These are phyloP conservation scores for Eurotiales sp. DNA, from an alignment of 2,329 filamentous ascomycete species.

Conservation along the genomic window DNA sequence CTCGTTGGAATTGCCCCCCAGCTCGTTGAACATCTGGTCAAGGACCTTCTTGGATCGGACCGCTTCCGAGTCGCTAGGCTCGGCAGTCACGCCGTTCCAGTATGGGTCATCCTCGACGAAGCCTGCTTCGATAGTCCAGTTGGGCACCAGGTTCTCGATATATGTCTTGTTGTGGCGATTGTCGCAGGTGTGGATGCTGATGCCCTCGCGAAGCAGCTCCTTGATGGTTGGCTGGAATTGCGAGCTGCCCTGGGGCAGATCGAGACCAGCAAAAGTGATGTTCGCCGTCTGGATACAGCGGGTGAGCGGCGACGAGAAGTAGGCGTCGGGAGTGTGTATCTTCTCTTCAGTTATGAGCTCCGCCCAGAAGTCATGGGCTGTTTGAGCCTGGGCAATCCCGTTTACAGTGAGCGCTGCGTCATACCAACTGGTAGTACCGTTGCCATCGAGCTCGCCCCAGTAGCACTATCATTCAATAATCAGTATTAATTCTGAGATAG, in stretches of 20 bases:
- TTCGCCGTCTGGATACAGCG: conserved; percentile 55
- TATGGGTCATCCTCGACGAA: conserved; percentile 54
- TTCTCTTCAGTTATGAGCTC: conserved; percentile 39
- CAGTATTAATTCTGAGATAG: background rate
- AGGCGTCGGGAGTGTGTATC: conserved; percentile 53
- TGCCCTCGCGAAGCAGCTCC: conserved; percentile 55
- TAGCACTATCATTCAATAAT: conserved; percentile 42
- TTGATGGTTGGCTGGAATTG: conserved; percentile 53
- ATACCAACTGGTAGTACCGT: conserved; percentile 52
- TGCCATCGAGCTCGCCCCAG: conserved; percentile 56
- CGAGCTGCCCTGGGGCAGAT: conserved; percentile 36
- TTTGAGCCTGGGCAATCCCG: conserved; percentile 50
- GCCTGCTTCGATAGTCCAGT: conserved; percentile 48
- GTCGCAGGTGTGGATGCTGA: conserved; percentile 60
- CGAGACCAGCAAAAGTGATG: conserved; percentile 48
- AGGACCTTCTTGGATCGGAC: conserved; percentile 42
- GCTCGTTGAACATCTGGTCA: conserved; percentile 47
- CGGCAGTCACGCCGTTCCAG: conserved; percentile 49
- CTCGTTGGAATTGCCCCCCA: conserved; percentile 13
- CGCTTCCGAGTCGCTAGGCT: conserved; percentile 48
- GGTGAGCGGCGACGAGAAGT: conserved; percentile 55
- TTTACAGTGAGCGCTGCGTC: conserved; percentile 54
- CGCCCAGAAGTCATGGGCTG: conserved; percentile 47
- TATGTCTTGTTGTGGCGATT: conserved; percentile 46
- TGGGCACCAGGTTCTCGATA: conserved; percentile 48